These are phyloP conservation scores for Phalaenopsis aphrodite DNA, from an alignment of 106 monocot species.

Conservation along the genomic window DNA sequence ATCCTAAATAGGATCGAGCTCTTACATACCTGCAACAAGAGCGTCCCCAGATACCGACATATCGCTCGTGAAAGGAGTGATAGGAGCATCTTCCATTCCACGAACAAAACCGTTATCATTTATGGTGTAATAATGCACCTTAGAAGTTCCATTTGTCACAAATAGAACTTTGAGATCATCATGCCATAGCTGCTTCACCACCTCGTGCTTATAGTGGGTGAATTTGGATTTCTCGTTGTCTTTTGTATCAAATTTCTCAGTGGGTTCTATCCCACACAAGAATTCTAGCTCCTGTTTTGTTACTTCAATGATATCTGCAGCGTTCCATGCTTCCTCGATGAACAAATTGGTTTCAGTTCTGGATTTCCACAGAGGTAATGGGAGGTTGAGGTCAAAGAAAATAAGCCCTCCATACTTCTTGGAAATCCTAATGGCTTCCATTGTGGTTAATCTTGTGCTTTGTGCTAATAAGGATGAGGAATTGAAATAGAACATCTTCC, in stretches of 20 bases:
- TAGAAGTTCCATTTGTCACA: conserved; percentile 84
- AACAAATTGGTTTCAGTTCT: conserved; percentile 45
- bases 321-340: conserved; percentile 57
- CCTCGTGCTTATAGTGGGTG: conserved; percentile 44
- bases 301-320: conserved; percentile 67
- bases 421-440: conserved; percentile 52
- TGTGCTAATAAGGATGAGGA: conserved; percentile 61
- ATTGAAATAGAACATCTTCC: conserved; percentile 91
- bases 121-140: conserved; percentile 77
- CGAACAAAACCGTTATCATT: conserved; percentile 52
- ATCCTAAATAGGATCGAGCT: not conserved
- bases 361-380: conserved; percentile 71
- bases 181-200: conserved; percentile 65
- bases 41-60: conserved; percentile 85
- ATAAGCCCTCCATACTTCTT: conserved; percentile 56
- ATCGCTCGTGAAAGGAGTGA: conserved; percentile 75
- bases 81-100: conserved; percentile 86
- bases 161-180: conserved; percentile 69
- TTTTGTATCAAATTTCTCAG: conserved; percentile 58
- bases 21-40: conserved; percentile 64
- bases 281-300: conserved; percentile 89
- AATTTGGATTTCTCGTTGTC: conserved; percentile 70
- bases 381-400: conserved; percentile 78
- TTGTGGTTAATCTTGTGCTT: conserved; percentile 41
- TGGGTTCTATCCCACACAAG: conserved; percentile 46